A percentile compares a stretch with the other conserved stretches of the same genome.
Evolutionary conservation across 768 basidiomycete species (phyloP).

Genomic region (Naganishia randhawae): DNA sequence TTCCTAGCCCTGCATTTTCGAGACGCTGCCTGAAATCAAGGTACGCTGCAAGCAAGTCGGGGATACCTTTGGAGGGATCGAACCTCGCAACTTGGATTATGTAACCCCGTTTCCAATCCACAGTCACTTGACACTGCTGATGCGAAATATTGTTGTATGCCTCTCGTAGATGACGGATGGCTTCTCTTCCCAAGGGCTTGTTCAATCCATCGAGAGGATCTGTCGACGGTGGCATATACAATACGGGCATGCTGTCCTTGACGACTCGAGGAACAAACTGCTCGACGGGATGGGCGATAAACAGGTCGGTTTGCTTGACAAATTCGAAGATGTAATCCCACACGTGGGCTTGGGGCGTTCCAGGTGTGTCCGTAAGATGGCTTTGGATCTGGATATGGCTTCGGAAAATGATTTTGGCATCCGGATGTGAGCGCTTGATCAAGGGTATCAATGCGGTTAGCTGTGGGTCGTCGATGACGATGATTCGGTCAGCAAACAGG

Average conservation of each 20-base stretch:
- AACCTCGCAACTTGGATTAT: conserved; percentile 90
- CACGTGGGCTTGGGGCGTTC: conserved; percentile 81
- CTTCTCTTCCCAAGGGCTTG: conserved; percentile 63
- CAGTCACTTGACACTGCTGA: conserved; percentile 44
- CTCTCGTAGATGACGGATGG: conserved; percentile 43
- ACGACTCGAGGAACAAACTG: conserved; percentile 89
- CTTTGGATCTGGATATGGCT: conserved; percentile 83
- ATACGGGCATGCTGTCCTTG: conserved; percentile 53
- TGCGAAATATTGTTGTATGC: conserved; percentile 43
- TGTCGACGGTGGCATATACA: conserved; percentile 44
- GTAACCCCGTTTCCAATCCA: conserved; percentile 65
- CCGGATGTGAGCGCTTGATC: conserved; percentile 77
- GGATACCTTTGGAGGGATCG: conserved; percentile 81
- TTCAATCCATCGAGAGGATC: conserved; percentile 80
- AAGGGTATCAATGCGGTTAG: conserved; percentile 88
- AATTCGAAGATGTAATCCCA: conserved; percentile 95
- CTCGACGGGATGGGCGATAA: conserved; percentile 86
- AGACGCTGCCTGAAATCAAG: conserved; percentile 72
- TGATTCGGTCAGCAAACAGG: conserved; percentile 58
- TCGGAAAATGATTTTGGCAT: conserved; percentile 83
- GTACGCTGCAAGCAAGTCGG: conserved; percentile 66
- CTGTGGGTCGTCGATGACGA: conserved; percentile 67
- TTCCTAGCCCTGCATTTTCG: conserved; percentile 28
- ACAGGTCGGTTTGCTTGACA: conserved; percentile 81
- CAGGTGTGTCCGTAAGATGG: conserved; percentile 74